Evolutionary conservation across 2,329 filamentous ascomycete species (phyloP).

Genomic region (Arthrobotrys megalospora): DNA sequence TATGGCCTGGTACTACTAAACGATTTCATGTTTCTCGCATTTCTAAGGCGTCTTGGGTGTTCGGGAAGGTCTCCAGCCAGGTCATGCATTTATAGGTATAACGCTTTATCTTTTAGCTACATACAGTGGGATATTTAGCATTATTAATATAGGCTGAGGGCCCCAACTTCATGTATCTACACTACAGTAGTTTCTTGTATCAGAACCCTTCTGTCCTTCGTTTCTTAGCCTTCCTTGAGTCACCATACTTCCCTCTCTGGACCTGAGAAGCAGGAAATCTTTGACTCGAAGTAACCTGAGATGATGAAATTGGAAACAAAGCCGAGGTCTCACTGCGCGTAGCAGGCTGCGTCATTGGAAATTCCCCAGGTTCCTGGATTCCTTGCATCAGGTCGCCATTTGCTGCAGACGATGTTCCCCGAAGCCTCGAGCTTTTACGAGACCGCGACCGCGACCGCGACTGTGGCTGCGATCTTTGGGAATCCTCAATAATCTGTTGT

Average conservation of each 20-base stretch:
- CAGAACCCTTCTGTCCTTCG: conserved; percentile 54
- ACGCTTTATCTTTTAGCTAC: not conserved
- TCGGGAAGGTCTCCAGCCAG: not conserved
- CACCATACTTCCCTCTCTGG: conserved; percentile 63
- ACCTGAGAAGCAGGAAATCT: conserved; percentile 48
- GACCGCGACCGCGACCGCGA: conserved; percentile 29
- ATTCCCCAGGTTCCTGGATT: not conserved
- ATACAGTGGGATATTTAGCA: not conserved
- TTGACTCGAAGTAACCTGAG: conserved; percentile 27
- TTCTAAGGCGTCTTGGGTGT: conserved; percentile 11
- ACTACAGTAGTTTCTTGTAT: not conserved
- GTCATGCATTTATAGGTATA: not conserved
- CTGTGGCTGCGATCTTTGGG: not conserved
- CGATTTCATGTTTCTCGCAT: conserved; percentile 1
- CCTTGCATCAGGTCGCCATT: conserved; percentile 4
- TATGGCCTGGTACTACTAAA: not conserved
- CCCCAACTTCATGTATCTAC: not conserved
- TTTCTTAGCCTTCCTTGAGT: conserved; percentile 65
- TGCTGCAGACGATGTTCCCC: not conserved
- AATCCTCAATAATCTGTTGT: not conserved
- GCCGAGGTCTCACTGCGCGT: conserved; percentile 27
- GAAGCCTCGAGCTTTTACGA: conserved; percentile 15
- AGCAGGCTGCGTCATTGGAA: conserved; percentile 37
- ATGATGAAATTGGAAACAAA: conserved; percentile 8
- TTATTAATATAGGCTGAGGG: not conserved